Evolutionary conservation across 1,284 basidiomycete species (phyloP), one percentile per base, ranked within the genome.

Genomic region (Leccinum pallidistipes): DNA sequence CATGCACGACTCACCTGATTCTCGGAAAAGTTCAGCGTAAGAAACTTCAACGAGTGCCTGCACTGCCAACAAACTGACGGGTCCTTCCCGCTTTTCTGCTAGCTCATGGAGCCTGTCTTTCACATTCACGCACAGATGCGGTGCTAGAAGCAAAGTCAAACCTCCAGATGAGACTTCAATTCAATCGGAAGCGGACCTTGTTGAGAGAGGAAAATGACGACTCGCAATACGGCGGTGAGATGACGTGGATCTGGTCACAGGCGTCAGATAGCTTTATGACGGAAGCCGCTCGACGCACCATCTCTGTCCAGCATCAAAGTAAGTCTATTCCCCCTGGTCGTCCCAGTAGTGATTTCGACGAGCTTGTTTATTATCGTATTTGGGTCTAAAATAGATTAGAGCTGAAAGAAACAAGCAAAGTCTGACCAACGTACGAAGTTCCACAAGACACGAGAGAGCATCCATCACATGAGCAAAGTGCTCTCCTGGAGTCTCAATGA

Each of bases 381-480:
- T 2, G 63, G 63, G 32, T 65, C 63, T 64, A 32, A n/a, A 14
- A 56, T 50, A 21, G 14, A 45, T 65, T 0, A 58, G 24, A 10
- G 27, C 9, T 31, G 3, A 9, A 14, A 32, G 2, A 27, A 32
- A 24, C 3, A 16, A 56, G n/a, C 5, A 10, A 24, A 11, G 8
- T n/a, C 27, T 3, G 14, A 11, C 7, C 16, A 27, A 27, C 59
- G 11, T 54, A 64, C 63, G 54, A 55, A 62, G 40, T 54, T 64
- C 63, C 18, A 64, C 45, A 31, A 64, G 63, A 10, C 56, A 64
- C 9, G 53, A 62, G 43, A 64, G 63, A 27, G 63, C 63, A 40
- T 64, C 63, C 63, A 64, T 64, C 36, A 65, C 63, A 21, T 64
- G 63, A 9, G 56, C 58, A 56, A 64, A 64, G 38, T 64, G 63